Base-by-base conservation (phyloP, 139 green algal species). In the Chlamydomonas schloesseri region DNA sequence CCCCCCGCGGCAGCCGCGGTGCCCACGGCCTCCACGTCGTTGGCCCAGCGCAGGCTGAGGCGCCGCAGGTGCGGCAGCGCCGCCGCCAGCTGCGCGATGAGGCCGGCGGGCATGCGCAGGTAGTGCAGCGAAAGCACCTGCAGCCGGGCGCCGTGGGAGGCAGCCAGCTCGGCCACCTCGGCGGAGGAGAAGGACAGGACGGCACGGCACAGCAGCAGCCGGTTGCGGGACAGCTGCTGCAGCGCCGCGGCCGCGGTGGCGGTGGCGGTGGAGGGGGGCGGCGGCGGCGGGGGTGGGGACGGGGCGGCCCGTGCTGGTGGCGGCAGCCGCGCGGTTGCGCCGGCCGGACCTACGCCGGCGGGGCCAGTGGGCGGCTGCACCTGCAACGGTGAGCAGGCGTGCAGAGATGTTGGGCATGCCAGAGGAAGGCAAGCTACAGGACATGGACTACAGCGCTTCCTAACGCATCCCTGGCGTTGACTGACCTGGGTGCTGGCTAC, bases 71-170 rank as follows among this genome's bases (percentile, higher is more conserved):
- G 64, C 64, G 78, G 78, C 37, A 84, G 78, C 29, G 78, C 64
- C n/a, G 29, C 2, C 21, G 78, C 57, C 47, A 84, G 78, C 64
- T 55, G 37, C 46, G 64, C 4, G 2, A 84, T 0, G 17, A 84
- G 20, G 42, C 0, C 29, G 15, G 78, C 46, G 46, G 42, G 78
- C 64, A 67, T 84, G 46, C 62, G 60, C 29, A 84, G n/a, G 78
- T 68, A 75, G 64, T 84, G 65, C n/a, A 84, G 78, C 4, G 64
- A 53, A 17, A 84, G 78, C 64, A 33, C 78, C 62, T 84, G 42
- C 9, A 84, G 64, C 15, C 6, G 14, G 18, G 42, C 50, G 64
- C 78, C 78, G 29, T 84, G 78, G 64, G 42, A 29, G 37, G 42
- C 42, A 8, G 18, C 20, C 10, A 84, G 78, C 17, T 64, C 78